These are phyloP conservation scores for Cicer cuneatum DNA, from an alignment of 306 rosid genomes.

Conservation along the genomic window DNA sequence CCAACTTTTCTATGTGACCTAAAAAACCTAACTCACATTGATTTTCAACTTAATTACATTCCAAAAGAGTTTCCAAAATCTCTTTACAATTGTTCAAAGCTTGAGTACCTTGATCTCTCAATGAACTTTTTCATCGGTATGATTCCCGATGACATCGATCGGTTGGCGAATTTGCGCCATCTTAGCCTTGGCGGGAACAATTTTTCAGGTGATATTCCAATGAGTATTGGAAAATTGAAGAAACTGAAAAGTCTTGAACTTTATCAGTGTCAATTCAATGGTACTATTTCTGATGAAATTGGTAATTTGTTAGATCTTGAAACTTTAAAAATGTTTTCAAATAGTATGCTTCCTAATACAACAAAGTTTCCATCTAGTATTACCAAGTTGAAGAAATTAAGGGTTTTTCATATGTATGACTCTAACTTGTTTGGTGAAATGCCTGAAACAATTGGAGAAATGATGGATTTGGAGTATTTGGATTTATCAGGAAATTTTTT, in stretches of 20 bases:
- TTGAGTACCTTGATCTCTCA: slow-evolving; percentile 38
- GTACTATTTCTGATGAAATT: slow-evolving; percentile 36
- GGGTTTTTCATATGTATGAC: slow-evolving; percentile 31
- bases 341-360: slow-evolving; percentile 25
- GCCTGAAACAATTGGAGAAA: slow-evolving; percentile 42
- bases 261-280: slow-evolving; percentile 37
- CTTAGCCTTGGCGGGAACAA: slow-evolving; percentile 47
- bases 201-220: slow-evolving; percentile 43
- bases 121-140: slow-evolving; percentile 40
- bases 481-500: slow-evolving; percentile 33
- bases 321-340: slow-evolving; percentile 37
- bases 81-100: slow-evolving; percentile 44
- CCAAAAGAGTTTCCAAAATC: slow-evolving; percentile 47
- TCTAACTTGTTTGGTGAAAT: slow-evolving; percentile 47
- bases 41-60: slow-evolving; percentile 23
- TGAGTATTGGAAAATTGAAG: slow-evolving; percentile 41
- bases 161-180: slow-evolving; percentile 19
- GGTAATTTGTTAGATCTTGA: slow-evolving; percentile 43
- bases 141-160: slow-evolving; percentile 41
- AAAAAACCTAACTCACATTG: slow-evolving; percentile 42
- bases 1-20: slow-evolving; percentile 45
- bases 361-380: slow-evolving; percentile 42
- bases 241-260: slow-evolving; percentile 33
- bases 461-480: slow-evolving; percentile 42
- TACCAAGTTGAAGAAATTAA: slow-evolving; percentile 38